A percentile compares a stretch with the other conserved stretches of the same genome.
Evolutionary conservation across 306 rosid species (phyloP).

Genomic region (Lathyrus oleraceus): DNA sequence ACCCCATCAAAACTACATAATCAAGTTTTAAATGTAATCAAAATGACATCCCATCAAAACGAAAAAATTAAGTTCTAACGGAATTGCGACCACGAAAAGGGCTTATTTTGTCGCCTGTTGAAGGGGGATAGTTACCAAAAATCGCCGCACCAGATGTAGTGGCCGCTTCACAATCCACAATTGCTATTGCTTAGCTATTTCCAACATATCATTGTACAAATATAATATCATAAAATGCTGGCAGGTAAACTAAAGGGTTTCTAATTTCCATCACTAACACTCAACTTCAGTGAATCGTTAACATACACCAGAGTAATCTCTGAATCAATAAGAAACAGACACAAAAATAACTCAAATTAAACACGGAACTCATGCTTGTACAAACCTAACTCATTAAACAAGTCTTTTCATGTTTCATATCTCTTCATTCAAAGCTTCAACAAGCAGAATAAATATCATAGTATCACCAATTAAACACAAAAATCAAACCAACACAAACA

Average conservation of each 20-base stretch:
- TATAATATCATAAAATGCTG: neutral
- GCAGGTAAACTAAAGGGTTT: neutral
- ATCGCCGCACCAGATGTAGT: too few relatives aligned
- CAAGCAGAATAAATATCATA: neutral
- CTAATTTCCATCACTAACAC: neutral
- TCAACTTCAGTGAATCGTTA: neutral
- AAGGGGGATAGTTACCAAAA: too few relatives aligned
- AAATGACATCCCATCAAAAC: too few relatives aligned
- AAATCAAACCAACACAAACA: neutral
- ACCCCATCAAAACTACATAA: too few relatives aligned
- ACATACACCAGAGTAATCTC: slow-evolving; percentile 9
- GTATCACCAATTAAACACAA: neutral
- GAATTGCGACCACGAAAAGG: too few relatives aligned
- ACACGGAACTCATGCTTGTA: slow-evolving; percentile 4
- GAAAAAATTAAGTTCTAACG: too few relatives aligned
- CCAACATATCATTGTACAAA: neutral
- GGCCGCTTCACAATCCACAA: too few relatives aligned
- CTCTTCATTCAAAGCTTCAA: slow-evolving; percentile 9
- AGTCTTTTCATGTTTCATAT: neutral
- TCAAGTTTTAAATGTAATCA: too few relatives aligned
- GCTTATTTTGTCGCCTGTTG: too few relatives aligned
- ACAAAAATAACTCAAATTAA: neutral
- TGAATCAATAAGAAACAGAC: neutral
- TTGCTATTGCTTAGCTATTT: too few relatives aligned
- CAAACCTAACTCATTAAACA: neutral